A percentile compares a stretch with the other conserved stretches of the same genome.
These are phyloP conservation scores for Xylaria nigripes DNA, from an alignment of 495 filamentous ascomycete genomes.

Conservation along the genomic window DNA sequence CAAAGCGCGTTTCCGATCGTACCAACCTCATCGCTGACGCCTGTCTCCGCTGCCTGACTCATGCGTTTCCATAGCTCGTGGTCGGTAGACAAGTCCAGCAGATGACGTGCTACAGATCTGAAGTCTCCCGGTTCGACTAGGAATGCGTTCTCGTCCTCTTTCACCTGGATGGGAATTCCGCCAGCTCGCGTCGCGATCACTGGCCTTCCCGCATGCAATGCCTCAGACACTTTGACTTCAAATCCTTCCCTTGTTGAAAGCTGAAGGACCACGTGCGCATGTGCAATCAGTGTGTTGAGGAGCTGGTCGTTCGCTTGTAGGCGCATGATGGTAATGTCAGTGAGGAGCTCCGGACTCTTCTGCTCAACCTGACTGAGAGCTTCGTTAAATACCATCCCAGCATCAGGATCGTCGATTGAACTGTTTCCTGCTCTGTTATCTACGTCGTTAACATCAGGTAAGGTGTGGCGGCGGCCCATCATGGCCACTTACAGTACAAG, in stretches of 20 bases:
- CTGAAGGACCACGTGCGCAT: conserved; percentile 66
- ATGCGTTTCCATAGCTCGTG: conserved; percentile 55
- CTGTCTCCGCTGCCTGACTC: conserved; percentile 53
- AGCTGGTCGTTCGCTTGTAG: conserved; percentile 72
- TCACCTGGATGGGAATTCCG: conserved; percentile 75
- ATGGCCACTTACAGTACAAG: conserved; percentile 48
- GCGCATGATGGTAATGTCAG: conserved; percentile 66
- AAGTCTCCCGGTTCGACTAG: conserved; percentile 67
- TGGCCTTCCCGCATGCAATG: conserved; percentile 75
- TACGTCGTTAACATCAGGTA: neutral
- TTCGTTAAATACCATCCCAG: conserved; percentile 61
- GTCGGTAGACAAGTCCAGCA: conserved; percentile 64
- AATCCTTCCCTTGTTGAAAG: conserved; percentile 81
- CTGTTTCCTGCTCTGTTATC: conserved; percentile 53
- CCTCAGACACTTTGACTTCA: conserved; percentile 85
- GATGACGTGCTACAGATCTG: conserved; percentile 60
- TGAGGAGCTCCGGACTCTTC: conserved; percentile 38
- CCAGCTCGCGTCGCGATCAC: conserved; percentile 72
- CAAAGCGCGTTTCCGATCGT: conserved; percentile 71
- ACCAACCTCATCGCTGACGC: conserved; percentile 75
- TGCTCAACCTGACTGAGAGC: conserved; percentile 58
- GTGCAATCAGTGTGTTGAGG: conserved; percentile 71
- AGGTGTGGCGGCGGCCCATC: neutral
- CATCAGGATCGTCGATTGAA: conserved; percentile 81
- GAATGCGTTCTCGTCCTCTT: conserved; percentile 66